phyloP scores from a whole-genome alignment of 1,284 basidiomycete genomes.

The Malassezia nana region DNA sequence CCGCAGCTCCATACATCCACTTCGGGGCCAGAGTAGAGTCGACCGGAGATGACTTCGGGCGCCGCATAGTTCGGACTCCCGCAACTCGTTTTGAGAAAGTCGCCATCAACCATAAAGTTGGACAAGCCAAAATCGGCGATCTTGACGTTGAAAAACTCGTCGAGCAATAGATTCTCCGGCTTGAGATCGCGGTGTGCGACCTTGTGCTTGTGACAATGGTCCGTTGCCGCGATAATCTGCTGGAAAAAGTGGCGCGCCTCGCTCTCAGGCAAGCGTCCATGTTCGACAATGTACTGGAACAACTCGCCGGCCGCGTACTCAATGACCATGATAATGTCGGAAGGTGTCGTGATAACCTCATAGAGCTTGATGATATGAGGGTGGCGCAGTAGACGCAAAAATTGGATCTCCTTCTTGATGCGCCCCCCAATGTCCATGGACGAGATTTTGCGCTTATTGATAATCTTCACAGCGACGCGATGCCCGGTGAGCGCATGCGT shows the following conservation, averaged over 20 bases:
- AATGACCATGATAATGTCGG: slow-evolving; percentile 48
- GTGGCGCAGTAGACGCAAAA: slow-evolving; percentile 43
- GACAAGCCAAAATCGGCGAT: slow-evolving; percentile 48
- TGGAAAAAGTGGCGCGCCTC: slow-evolving; percentile 47
- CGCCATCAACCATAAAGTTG: slow-evolving; percentile 48
- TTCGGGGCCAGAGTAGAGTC: slow-evolving; percentile 46
- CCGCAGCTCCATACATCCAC: slow-evolving; percentile 48
- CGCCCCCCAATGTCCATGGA: slow-evolving; percentile 61
- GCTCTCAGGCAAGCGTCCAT: slow-evolving; percentile 40
- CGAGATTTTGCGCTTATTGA: slow-evolving; percentile 85
- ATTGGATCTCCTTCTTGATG: slow-evolving; percentile 67
- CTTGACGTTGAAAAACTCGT: slow-evolving; percentile 47
- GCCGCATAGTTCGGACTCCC: slow-evolving; percentile 48
- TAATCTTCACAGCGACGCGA: slow-evolving; percentile 93
- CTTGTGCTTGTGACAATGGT: slow-evolving; percentile 47
- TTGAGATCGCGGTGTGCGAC: slow-evolving; percentile 46
- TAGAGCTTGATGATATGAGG: slow-evolving; percentile 49
- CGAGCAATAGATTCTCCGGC: slow-evolving; percentile 44
- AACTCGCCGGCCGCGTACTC: slow-evolving; percentile 47
- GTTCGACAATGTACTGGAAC: slow-evolving; percentile 47
- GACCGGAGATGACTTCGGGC: slow-evolving; percentile 45
- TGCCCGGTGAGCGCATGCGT: slow-evolving; percentile 88
- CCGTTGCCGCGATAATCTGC: slow-evolving; percentile 46
- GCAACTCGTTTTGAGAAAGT: slow-evolving; percentile 48
- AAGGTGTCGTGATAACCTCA: slow-evolving; percentile 46